A percentile compares a stretch with the other conserved stretches of the same genome.
Conservation (phyloP, 352 stramenopile species). For the Phytophthora agathidicida region DNA sequence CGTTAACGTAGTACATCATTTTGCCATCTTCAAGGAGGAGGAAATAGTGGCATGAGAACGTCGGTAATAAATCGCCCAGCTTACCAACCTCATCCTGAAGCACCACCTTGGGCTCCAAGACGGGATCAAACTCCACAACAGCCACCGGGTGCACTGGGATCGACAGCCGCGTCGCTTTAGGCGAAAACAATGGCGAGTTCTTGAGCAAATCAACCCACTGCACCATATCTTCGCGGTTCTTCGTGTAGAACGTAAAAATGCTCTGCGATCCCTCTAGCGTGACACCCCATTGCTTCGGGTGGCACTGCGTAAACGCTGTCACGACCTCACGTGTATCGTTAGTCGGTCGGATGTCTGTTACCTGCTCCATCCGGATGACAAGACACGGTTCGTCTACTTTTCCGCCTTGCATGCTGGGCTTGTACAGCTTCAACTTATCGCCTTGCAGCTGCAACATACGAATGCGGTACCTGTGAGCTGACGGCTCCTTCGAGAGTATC, state of each 20-base stretch:
- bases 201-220: constrained; percentile 90
- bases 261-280: constrained; percentile 81
- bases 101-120: constrained; percentile 72
- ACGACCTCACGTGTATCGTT: constrained; percentile 83
- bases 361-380: constrained; percentile 82
- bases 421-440: constrained; percentile 83
- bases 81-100: constrained; percentile 78
- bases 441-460: constrained; percentile 86
- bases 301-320: constrained; percentile 81
- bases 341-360: constrained; percentile 83
- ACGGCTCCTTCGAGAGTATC: constrained; percentile 86
- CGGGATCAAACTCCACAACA: constrained; percentile 74
- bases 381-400: constrained; percentile 71
- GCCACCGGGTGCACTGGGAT: constrained; percentile 85
- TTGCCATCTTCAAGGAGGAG: constrained; percentile 83
- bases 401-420: constrained; percentile 83
- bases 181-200: constrained; percentile 82
- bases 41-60: constrained; percentile 72
- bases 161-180: constrained; percentile 57
- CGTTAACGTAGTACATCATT: constrained; percentile 79
- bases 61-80: constrained; percentile 73
- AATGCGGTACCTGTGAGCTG: constrained; percentile 74
- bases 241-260: constrained; percentile 89
- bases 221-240: constrained; percentile 75
- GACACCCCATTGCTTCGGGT: constrained; percentile 87